Percentiles rank a stretch among this genome's conserved stretches.
Conservation (phyloP, 1,284 basidiomycete species). For the Thecaphora frezii region DNA sequence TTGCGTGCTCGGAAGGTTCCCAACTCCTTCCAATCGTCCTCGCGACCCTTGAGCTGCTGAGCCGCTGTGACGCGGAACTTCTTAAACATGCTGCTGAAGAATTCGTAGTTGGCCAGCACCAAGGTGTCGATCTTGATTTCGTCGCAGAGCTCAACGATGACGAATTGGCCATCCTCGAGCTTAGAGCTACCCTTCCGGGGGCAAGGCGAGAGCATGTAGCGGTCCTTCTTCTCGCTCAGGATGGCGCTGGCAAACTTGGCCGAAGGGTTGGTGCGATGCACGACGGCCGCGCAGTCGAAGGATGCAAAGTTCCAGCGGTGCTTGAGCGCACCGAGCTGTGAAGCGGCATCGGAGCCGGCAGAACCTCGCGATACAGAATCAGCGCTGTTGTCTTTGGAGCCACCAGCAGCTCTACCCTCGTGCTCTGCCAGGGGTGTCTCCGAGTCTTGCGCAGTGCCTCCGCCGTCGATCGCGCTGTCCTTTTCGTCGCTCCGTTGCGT, state of each 20-base stretch:
- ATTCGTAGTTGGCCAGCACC: conserved; percentile 94
- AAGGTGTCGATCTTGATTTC: conserved; percentile 94
- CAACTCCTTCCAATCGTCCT: conserved; percentile 64
- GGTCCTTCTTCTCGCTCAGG: conserved; percentile 84
- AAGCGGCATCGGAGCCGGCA: conserved; percentile 19
- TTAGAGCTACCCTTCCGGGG: conserved; percentile 50
- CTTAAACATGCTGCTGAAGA: conserved; percentile 95
- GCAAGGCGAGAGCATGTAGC: conserved; percentile 97
- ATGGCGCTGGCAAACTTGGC: conserved; percentile 84
- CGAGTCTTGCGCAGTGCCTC: too few species aligned
- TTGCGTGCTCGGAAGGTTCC: conserved; percentile 84
- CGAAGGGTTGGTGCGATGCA: conserved; percentile 78
- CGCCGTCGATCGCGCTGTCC: too few species aligned
- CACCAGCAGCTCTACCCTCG: too few species aligned
- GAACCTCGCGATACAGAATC: background rate
- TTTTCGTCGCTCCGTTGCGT: too few species aligned
- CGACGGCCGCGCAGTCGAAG: conserved; percentile 86
- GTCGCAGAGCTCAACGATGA: conserved; percentile 94
- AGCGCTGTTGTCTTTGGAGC: background rate
- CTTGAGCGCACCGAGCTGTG: conserved; percentile 40
- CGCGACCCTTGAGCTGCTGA: conserved; percentile 73
- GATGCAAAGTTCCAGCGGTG: conserved; percentile 85
- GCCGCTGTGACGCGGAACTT: conserved; percentile 84
- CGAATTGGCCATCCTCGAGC: conserved; percentile 67
- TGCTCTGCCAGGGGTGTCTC: too few species aligned